Evolutionary conservation across 225 moss, liverwort and hornwort genomes (phyloP).

Genomic region (Lunularia cruciata): DNA sequence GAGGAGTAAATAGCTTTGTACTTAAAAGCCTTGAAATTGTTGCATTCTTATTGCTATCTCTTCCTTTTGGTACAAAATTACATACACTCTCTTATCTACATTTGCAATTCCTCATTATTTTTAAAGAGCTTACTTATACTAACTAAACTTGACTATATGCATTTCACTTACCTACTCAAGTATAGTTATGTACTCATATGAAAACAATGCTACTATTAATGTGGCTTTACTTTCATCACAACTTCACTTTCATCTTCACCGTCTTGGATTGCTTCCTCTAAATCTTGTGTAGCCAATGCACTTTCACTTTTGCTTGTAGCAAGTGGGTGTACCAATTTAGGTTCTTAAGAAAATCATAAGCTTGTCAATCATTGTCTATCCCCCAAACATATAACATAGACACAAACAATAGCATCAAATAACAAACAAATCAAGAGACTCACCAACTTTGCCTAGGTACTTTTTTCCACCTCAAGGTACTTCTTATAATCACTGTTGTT

Average conservation of each 20-base stretch:
- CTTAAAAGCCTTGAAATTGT: constrained; percentile 89
- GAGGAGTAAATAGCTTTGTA: constrained; percentile 13
- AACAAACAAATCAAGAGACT: neutral
- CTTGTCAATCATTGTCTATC: neutral
- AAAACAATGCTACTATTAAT: constrained; percentile 61
- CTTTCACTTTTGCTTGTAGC: constrained; percentile 59
- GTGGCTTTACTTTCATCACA: too few species aligned
- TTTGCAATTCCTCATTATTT: too few species aligned
- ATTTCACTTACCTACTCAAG: constrained; percentile 77
- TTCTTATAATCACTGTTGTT: constrained; percentile 40
- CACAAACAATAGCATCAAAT: neutral
- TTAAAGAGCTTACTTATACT: too few species aligned
- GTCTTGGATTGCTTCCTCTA: constrained; percentile 75
- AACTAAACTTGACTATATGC: too few species aligned
- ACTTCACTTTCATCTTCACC: too few species aligned
- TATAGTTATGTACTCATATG: constrained; percentile 65
- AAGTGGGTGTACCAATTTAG: neutral
- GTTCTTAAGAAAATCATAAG: neutral
- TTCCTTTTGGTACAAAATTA: constrained; percentile 97
- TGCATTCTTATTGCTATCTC: constrained; percentile 68
- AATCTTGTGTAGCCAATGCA: constrained; percentile 62
- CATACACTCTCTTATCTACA: too few species aligned
- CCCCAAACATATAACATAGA: neutral
- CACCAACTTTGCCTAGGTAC: constrained; percentile 69
- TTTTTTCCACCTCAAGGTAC: constrained; percentile 84